Evolutionary conservation across 139 green algal species (phyloP), one percentile per base, ranked within the genome.

Genomic region (Haematococcus sp.): DNA sequence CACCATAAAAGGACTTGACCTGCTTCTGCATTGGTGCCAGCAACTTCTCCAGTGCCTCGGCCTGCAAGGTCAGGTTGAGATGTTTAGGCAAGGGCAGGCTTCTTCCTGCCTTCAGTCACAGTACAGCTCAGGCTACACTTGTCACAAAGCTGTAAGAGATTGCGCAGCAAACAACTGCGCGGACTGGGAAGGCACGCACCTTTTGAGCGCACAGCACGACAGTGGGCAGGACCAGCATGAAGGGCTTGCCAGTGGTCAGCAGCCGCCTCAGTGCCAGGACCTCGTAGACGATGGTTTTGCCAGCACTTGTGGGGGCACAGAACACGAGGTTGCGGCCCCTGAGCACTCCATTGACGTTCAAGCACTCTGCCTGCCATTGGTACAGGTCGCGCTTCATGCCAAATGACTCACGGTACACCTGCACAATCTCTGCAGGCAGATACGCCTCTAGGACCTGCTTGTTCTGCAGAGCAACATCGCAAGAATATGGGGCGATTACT

Each of bases 301-400:
- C 66, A n/a, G 28, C 46, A 20, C 85, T 93, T 46, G 91, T 96
- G 34, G 91, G 91, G 16, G 91, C 91, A 63, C 82, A 89, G 86
- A 94, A 96, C 58, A 96, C 88, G 40, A 96, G 77, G 80, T 92
- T 96, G 69, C 81, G 35, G 0, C 85, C 86, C n/a, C 71, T 67
- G 54, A 96, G 80, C 44, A 97, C 91, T 19, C 83, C 84, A 13
- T 71, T 72, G 65, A 67, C 46, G 44, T 52, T 83, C 5, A 92
- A 73, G 64, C 83, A 92, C 71, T 90, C 86, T 0, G 85, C 90
- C 86, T 95, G 91, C 91, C 91, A 96, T 13, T 72, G 52, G 65
- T 95, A 96, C 54, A 96, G 83, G n/a, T 81, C 61, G 2, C 76
- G 69, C 0, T 66, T 84, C 52, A 90, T 79, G 40, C 86, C 85